Base-by-base conservation (phyloP, 805 yeast genomes). In the Hanseniaspora nectarophila region DNA sequence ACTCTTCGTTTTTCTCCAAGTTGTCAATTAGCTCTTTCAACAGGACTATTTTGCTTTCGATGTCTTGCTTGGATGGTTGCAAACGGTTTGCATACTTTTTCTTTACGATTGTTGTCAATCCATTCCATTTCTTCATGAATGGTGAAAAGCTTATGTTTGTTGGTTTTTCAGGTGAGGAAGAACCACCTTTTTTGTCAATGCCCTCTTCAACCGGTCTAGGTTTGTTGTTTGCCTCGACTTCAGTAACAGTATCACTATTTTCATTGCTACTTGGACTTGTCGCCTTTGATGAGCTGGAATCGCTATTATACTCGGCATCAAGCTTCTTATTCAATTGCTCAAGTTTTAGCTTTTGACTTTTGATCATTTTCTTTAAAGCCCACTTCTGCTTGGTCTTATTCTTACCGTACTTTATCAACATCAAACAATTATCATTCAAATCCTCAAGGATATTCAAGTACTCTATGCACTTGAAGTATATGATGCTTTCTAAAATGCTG, bases 401-500 rank as follows among this genome's bases (percentile, higher is more conserved):
- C 44, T 57, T 66, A 13, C 67, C 58, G 54, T 59, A 66, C 38
- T 61, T 60, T 16, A 66, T 56, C 38, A 66, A 48, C 39, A 63
- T 63, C 50, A 62, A 58, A 4, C 62, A 63, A 1, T 67, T 61
- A 1, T 61, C 61, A 2, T 67, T 63, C 61, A 62, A 58, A 28
- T 57, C 61, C 12, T 61, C 65, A 10, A 60, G 56, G 34, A 65
- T 69, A 54, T 61, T 60, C 18, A 65, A 56, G 7, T 66, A 64
- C 46, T 65, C 69, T 50, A 61, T 57, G 28, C 65, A 57, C 46
- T 64, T 63, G 55, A 63, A 65, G 48, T 65, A 63, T 18, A 65
- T 52, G 21, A 56, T 54, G 15, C 64, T 64, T 5, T 62, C 67
- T 2, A 63, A 43, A 5, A n/a, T n/a, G 15, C n/a, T 33, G 15